Evolutionary conservation across 257 asterid species (phyloP), one percentile per base, ranked within the genome.

Genomic region (Jacaranda copaia): DNA sequence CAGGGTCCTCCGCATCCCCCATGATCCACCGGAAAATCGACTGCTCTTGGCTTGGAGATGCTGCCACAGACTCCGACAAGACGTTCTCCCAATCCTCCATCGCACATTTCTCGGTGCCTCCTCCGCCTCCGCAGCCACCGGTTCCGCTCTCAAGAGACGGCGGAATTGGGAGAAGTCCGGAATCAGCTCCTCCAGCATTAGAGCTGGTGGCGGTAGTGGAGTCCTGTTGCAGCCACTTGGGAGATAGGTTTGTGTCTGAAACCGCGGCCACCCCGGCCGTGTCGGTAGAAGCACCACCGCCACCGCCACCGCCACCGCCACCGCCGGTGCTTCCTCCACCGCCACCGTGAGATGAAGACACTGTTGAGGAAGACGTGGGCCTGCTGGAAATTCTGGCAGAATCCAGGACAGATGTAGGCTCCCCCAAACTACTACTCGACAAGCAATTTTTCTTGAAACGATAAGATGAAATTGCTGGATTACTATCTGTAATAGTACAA

Each of bases 381-480:
- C 96, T 83, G 80, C 95, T 90, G 4, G 88, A 86, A 79, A 89
- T 84, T 77, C 87, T 82, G 42, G 89, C 88, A 51, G 90, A 83
- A 86, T 94, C 97, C 94, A 94, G 96, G 36, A 94, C 98, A 89
- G 97, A 90, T 9, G 89, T 88, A 65, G 97, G 96, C 88, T 90
- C 97, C 46, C 76, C 68, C 74, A 77, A 79, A 43, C 84, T 75
- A 49, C 20, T 55, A 55, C 8, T 72, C 46, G 73, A 68, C 75
- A 82, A 85, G 71, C 85, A 70, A 75, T 73, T 73, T 52, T 80
- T 81, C 69, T 84, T 80, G 55, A 53, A 60, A 35, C 42, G 69
- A 81, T 40, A 53, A 45, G 83, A 79, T 5, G 79, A 75, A 59
- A 70, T 4, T 7, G 51, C 72, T 4, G 58, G 40, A 67, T 53